Base-by-base conservation (phyloP, 306 rosid genomes). In the Gynostemma pentaphyllum region DNA sequence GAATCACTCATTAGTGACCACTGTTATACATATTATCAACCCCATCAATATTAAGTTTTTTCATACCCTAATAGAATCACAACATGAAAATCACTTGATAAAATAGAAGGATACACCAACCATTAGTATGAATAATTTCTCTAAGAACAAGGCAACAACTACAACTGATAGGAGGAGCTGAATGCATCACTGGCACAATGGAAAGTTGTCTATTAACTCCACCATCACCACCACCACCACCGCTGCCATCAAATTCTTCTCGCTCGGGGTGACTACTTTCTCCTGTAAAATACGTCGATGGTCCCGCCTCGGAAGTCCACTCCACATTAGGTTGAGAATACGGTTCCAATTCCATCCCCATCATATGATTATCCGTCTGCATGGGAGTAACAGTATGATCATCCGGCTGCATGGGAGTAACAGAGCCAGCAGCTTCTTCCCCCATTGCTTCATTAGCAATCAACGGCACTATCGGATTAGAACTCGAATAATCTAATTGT, bases 101-200 rank as follows among this genome's bases (percentile, higher is more conserved):
- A 14, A 24, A 0, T 12, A 0, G 4, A 4, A 7, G 23, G n/a
- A 7, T 15, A 37, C 24, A 48, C 66, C 18, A 14, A 73, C 95
- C 89, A 39, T 85, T 75, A 14, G 77, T 64, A 36, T 87, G 83
- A 71, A 75, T 23, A 1, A 87, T 73, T 78, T 81, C 87, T 70
- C 95, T 83, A 1, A 90, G 84, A 14, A 87, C 82, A 21, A 64
- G 75, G 75, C 97, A 87, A 42, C 77, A 74, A 73, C 72, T 78
- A 29, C 95, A 90, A n/a, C 39, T 22, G 59, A 72, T 70, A 6
- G 86, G 94, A 1, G 7, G 53, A 63, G 45, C n/a, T 7, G 18
- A 0, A 2, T 75, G 72, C 2, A 28, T 18, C 0, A 39, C 41
- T 9, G 95, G 89, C 83, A 85, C 71, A 47, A 24, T 1, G 5